A percentile compares a stretch with the other conserved stretches of the same genome.
Conservation (phyloP, 2,329 filamentous ascomycete genomes). For the Cryphonectria radicalis region DNA sequence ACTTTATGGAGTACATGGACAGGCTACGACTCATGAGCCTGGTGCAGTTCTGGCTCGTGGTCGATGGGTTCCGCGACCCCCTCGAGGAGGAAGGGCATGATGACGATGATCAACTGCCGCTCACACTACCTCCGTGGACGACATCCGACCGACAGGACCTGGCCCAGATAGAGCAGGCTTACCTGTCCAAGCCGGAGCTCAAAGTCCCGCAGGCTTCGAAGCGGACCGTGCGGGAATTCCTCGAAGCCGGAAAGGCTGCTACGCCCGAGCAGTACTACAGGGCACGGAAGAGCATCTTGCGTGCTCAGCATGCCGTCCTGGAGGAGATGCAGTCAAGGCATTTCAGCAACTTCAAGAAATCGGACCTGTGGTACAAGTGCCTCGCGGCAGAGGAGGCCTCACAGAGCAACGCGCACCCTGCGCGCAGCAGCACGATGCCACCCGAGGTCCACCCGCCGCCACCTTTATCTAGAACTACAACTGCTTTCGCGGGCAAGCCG, state of each 20-base stretch:
- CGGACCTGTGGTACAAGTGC: conserved; percentile 95
- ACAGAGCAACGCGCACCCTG: conserved; percentile 33
- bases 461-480: conserved; percentile 21
- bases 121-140: conserved; percentile 71
- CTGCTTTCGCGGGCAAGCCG: conserved; percentile 42
- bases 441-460: conserved; percentile 20
- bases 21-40: conserved; percentile 82
- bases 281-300: conserved; percentile 80
- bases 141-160: conserved; percentile 86
- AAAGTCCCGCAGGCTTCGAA: conserved; percentile 74
- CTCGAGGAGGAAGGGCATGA: conserved; percentile 81
- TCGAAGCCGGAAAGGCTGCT: conserved; percentile 76
- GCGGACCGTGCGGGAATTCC: conserved; percentile 73
- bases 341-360: conserved; percentile 86
- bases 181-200: conserved; percentile 81
- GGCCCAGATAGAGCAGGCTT: conserved; percentile 88
- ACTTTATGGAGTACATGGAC: conserved; percentile 99
- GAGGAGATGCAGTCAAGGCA: conserved; percentile 82
- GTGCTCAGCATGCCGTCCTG: conserved; percentile 79
- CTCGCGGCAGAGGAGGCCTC: conserved; percentile 82
- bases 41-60: conserved; percentile 98
- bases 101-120: conserved; percentile 67
- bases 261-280: conserved; percentile 80
- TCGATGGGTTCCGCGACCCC: conserved; percentile 93
- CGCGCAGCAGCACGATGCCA: conserved; percentile 17